Percentiles rank a stretch among this genome's conserved stretches.
Evolutionary conservation across 331 rosid species (phyloP).

Genomic region (Telfairia occidentalis): DNA sequence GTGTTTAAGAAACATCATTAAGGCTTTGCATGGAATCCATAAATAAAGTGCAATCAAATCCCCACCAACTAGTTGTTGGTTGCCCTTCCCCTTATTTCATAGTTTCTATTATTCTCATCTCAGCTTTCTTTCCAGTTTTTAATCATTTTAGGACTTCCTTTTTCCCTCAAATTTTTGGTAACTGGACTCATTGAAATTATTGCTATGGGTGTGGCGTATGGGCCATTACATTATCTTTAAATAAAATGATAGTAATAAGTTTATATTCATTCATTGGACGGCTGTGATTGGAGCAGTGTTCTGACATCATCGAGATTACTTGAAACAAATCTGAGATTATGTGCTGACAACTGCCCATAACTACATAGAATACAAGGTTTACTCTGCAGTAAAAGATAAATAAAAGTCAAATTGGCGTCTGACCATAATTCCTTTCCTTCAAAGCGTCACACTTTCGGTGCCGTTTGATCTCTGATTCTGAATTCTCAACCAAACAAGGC

Average conservation of each 20-base stretch:
- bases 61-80: neutral
- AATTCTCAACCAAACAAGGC: neutral
- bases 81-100: neutral
- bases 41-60: neutral
- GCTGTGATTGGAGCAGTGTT: neutral
- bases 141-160: neutral
- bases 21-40: neutral
- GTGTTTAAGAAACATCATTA: slow-evolving; percentile 3
- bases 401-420: neutral
- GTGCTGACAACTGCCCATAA: neutral
- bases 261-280: neutral
- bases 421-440: neutral
- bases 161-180: neutral
- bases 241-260: neutral
- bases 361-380: neutral
- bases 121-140: neutral
- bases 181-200: neutral
- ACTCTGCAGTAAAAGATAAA: neutral
- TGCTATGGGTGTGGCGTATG: neutral
- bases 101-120: neutral
- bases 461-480: neutral
- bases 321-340: neutral
- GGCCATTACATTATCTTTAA: neutral
- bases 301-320: neutral
- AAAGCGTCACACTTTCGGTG: neutral